phyloP scores from a whole-genome alignment of 805 yeast species.

The Kuraishia piskuri region DNA sequence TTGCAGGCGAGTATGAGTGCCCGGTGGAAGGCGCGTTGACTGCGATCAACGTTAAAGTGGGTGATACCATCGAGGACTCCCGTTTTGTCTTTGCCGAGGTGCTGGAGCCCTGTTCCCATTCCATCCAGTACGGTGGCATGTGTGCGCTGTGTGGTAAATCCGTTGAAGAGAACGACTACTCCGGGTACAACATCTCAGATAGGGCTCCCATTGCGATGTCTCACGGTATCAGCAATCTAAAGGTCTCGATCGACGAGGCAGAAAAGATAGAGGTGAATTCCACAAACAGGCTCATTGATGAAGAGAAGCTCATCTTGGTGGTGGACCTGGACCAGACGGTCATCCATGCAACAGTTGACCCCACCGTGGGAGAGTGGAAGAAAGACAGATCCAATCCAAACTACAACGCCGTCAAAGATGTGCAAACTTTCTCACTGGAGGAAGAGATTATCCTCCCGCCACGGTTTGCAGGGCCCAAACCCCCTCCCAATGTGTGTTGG shows the following conservation, averaged over 20 bases:
- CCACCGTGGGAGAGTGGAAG: slow-evolving; percentile 96
- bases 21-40: slow-evolving; percentile 71
- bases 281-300: slow-evolving; percentile 49
- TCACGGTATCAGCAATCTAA: slow-evolving; percentile 78
- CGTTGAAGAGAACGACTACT: slow-evolving; percentile 66
- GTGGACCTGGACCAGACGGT: slow-evolving; percentile 97
- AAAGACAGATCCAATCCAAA: slow-evolving; percentile 79
- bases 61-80: slow-evolving; percentile 51
- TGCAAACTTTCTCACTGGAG: slow-evolving; percentile 63
- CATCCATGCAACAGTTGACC: slow-evolving; percentile 96
- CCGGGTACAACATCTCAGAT: slow-evolving; percentile 58
- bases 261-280: slow-evolving; percentile 67
- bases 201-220: slow-evolving; percentile 85
- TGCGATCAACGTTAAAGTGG: slow-evolving; percentile 38
- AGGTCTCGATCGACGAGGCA: slow-evolving; percentile 82
- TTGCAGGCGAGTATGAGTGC: slow-evolving; percentile 70
- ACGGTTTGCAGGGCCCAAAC: slow-evolving; percentile 51
- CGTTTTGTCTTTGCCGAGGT: slow-evolving; percentile 42
- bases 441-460: slow-evolving; percentile 62
- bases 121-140: slow-evolving; percentile 89
- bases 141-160: slow-evolving; percentile 90
- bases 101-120: slow-evolving; percentile 81
- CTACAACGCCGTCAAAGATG: slow-evolving; percentile 77
- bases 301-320: slow-evolving; percentile 72
- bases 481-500: slow-evolving; percentile 60